phyloP scores from a whole-genome alignment of 2,329 filamentous ascomycete species.

The Fusarium sp. region DNA sequence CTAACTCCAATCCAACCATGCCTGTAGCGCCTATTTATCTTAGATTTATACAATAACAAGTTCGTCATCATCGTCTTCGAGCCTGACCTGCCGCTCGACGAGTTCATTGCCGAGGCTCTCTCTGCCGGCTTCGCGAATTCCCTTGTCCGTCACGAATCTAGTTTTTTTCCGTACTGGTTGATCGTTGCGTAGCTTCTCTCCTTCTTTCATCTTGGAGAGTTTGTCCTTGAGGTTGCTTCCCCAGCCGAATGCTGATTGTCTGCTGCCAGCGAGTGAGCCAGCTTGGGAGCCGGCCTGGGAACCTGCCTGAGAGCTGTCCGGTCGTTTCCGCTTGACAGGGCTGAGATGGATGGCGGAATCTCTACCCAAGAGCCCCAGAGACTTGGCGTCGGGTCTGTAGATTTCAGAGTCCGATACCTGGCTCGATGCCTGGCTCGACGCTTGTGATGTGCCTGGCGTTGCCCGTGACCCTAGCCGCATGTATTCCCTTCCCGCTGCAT shows the following conservation, averaged over 20 bases:
- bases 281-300: slow-evolving; percentile 48
- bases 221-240: slow-evolving; percentile 63
- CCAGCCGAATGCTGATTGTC: slow-evolving; percentile 60
- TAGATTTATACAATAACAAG: slow-evolving; percentile 54
- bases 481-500: slow-evolving; percentile 74
- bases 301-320: slow-evolving; percentile 52
- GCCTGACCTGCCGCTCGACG: slow-evolving; percentile 46
- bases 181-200: slow-evolving; percentile 57
- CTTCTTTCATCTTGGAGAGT: slow-evolving; percentile 67
- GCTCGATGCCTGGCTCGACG: slow-evolving; percentile 14
- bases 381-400: slow-evolving; percentile 53
- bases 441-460: slow-evolving; percentile 1
- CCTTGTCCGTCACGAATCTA: slow-evolving; percentile 78
- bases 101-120: slow-evolving; percentile 72
- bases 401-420: slow-evolving; percentile 36
- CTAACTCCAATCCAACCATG: slow-evolving; percentile 34
- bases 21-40: slow-evolving; percentile 29
- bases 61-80: slow-evolving; percentile 61
- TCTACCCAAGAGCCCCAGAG: slow-evolving; percentile 46
- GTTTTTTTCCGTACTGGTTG: slow-evolving; percentile 73
- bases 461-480: slow-evolving; percentile 57
- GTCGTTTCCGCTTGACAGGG: slow-evolving; percentile 68
- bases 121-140: slow-evolving; percentile 77
- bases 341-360: slow-evolving; percentile 62
- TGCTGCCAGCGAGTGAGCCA: slow-evolving; percentile 42